Conservation (phyloP, 2,329 filamentous ascomycete species). For the Pseudocercospora pini-densiflorae region DNA sequence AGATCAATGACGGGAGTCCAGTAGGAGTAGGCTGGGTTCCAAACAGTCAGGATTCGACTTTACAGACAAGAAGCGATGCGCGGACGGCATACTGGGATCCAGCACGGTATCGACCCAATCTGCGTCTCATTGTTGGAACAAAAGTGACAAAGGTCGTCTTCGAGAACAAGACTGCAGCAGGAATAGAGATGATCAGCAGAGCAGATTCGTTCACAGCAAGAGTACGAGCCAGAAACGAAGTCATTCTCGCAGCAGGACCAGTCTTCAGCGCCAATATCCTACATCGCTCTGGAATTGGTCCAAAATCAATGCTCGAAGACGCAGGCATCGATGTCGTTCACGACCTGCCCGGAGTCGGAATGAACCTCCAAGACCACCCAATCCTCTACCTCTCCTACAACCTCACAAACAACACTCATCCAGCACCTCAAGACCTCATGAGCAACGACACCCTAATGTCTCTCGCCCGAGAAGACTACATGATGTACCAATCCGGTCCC, state of each 20-base stretch:
- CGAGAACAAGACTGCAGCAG: slow-evolving; percentile 4
- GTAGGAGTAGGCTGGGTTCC: slow-evolving; percentile 45
- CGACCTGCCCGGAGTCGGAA: slow-evolving; percentile 50
- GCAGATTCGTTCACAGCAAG: neutral
- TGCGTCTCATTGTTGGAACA: slow-evolving; percentile 21
- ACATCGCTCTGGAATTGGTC: slow-evolving; percentile 65
- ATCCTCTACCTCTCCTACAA: slow-evolving; percentile 25
- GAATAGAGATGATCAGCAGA: slow-evolving; percentile 14
- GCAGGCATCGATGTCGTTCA: slow-evolving; percentile 50
- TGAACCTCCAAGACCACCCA: slow-evolving; percentile 56
- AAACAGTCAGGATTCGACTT: slow-evolving; percentile 40
- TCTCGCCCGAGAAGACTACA: slow-evolving; percentile 19
- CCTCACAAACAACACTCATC: slow-evolving; percentile 17
- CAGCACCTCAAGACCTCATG: slow-evolving; percentile 18
- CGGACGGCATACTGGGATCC: slow-evolving; percentile 37
- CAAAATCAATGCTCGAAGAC: slow-evolving; percentile 45
- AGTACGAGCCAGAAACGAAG: slow-evolving; percentile 45
- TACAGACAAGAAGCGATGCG: slow-evolving; percentile 43
- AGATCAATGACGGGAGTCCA: slow-evolving; percentile 33
- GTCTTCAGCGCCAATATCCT: slow-evolving; percentile 60
- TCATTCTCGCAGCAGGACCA: slow-evolving; percentile 63
- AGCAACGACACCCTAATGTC: slow-evolving; percentile 16
- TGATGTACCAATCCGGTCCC: slow-evolving; percentile 17
- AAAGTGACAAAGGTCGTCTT: slow-evolving; percentile 7
- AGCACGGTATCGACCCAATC: slow-evolving; percentile 38